Base-by-base conservation (phyloP, 148 eudicot genomes). In the Fallopia convolvulus region DNA sequence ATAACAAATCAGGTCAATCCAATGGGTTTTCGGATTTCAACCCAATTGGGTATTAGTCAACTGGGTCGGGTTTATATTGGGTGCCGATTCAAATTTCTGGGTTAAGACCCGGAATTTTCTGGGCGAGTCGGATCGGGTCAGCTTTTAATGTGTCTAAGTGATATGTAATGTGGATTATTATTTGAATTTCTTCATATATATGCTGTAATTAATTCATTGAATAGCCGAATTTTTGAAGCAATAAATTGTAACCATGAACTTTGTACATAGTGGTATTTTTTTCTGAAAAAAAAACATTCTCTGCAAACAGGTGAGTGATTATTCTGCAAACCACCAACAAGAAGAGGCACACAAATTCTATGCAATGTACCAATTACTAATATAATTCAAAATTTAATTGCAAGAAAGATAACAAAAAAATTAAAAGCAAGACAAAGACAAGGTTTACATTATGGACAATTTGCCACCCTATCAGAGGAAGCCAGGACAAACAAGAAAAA, bases 321-420 rank as follows among this genome's bases (percentile, higher is more conserved):
- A 36, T 15, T 68, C 20, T 68, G 72, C 46, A 68, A 65, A 30
- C 70, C 68, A 10, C 68, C 68, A 55, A 55, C 60, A 55, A 55
- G 21, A 55, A 55, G 60, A n/a, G 60, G 60, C 60, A 55, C 60
- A 23, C 21, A 26, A 61, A 5, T 61, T 61, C 14, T 10, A 61
- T 23, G 68, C 36, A 61, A 17, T 55, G 8, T 55, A n/a, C 23
- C 55, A 11, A 17, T 50, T 50, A 13, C n/a, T 50, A 14, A 55
- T 52, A 23, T 20, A 60, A 65, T 65, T 65, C 70, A 65, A 65
- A 65, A 12, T 65, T 33, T 33, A 2, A 6, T 36, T 32, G 11
- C 6, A 61, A 55, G 8, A 55, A 55, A 55, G 0, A n/a, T 4
- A 14, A 55, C 8, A 6, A 9, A 23, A 3, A 23, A 9, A 6